Conservation (phyloP, 2,329 filamentous ascomycete genomes). For the Exophiala sp. region DNA sequence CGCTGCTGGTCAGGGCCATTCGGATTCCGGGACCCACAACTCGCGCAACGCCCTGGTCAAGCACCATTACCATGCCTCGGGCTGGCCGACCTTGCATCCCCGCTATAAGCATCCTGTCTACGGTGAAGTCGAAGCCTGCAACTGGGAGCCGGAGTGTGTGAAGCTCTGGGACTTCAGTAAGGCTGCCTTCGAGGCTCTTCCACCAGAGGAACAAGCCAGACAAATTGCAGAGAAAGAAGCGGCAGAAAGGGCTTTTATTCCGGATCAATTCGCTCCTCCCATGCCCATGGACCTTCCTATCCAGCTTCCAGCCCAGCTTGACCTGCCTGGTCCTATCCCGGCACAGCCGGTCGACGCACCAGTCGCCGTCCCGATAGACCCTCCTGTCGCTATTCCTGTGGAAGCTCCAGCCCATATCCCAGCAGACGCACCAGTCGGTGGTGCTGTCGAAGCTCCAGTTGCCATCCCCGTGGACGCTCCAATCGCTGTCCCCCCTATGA, state of each 20-base stretch:
- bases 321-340: no score
- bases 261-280: neutral
- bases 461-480: no score
- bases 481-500: no score
- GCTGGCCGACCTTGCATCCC: conserved; percentile 62
- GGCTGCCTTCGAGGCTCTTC: conserved; percentile 53
- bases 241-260: neutral
- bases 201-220: conserved; percentile 55
- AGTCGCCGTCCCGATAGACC: no score
- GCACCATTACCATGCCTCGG: conserved; percentile 69
- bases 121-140: conserved; percentile 64
- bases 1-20: conserved; percentile 67
- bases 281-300: neutral
- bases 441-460: no score
- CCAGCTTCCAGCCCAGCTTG: no score
- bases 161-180: conserved; percentile 60
- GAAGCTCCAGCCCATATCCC: no score
- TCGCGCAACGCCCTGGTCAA: conserved; percentile 61
- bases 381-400: no score
- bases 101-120: conserved; percentile 63
- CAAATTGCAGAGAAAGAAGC: conserved; percentile 38
- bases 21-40: conserved; percentile 64
- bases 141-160: conserved; percentile 62
- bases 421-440: no score
- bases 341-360: no score